These are phyloP conservation scores for Paramecium caudatum DNA, from an alignment of 73 alveolate genomes.

Conservation along the genomic window DNA sequence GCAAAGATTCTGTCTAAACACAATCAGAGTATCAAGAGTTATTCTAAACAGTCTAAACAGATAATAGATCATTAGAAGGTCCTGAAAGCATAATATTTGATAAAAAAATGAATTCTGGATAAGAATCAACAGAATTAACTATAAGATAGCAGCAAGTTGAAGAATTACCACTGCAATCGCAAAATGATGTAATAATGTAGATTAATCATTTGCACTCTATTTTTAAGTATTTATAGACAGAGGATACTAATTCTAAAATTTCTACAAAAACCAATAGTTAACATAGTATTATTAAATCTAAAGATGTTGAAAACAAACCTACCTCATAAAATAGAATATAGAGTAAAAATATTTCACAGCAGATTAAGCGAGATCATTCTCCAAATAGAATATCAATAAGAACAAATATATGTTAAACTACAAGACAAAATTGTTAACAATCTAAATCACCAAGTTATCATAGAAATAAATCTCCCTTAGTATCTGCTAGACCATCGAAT, in stretches of 20 bases:
- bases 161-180: not conserved
- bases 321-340: too few relatives aligned
- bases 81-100: slow-evolving; percentile 25
- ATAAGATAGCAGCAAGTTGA: not conserved
- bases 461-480: slow-evolving; percentile 16
- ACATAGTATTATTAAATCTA: not conserved
- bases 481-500: too few relatives aligned
- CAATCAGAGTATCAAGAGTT: not conserved
- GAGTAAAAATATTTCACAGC: too few relatives aligned
- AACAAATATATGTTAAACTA: too few relatives aligned
- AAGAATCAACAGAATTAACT: not conserved
- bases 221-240: not conserved
- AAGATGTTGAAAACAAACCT: too few relatives aligned
- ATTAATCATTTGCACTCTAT: slow-evolving; percentile 27
- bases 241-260: not conserved
- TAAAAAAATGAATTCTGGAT: not conserved
- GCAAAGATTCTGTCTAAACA: not conserved
- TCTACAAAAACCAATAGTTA: slow-evolving; percentile 34
- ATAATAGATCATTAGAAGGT: slow-evolving; percentile 8
- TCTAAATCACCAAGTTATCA: too few relatives aligned
- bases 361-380: too few relatives aligned
- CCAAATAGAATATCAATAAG: too few relatives aligned
- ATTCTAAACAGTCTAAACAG: slow-evolving; percentile 15
- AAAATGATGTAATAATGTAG: slow-evolving; percentile 10
- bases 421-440: too few relatives aligned